Percentiles rank a stretch among this genome's conserved stretches.
Conservation (phyloP, 371 early-diverging fungal species). For the Mucor sp. region DNA sequence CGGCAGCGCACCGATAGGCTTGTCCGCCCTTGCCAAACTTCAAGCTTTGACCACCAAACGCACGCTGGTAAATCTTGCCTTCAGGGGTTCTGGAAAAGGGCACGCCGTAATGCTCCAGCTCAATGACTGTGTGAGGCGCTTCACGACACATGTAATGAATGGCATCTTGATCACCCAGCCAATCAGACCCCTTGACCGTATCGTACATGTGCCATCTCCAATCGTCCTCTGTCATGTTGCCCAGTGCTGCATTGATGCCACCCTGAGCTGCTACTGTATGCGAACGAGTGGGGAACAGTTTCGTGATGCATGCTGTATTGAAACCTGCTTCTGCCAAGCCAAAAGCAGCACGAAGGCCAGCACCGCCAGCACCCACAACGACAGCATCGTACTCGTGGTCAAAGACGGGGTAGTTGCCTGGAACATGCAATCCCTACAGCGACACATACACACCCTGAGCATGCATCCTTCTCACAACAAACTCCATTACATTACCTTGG, state of each 20-base stretch:
- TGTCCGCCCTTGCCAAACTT: constrained; percentile 96
- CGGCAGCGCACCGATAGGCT: constrained; percentile 97
- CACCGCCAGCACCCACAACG: constrained; percentile 98
- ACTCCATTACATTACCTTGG: constrained; percentile 45
- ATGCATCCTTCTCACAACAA: too few species aligned
- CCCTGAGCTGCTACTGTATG: constrained; percentile 99
- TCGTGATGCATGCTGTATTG: constrained; percentile 98
- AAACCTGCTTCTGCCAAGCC: constrained; percentile 97
- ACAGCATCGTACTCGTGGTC: constrained; percentile 98
- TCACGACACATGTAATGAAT: constrained; percentile 99
- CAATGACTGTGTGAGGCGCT: constrained; percentile 94
- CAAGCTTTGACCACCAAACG: constrained; percentile 96
- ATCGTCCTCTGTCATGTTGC: constrained; percentile 99
- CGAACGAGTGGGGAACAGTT: constrained; percentile 98
- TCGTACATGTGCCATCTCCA: constrained; percentile 99
- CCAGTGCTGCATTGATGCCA: constrained; percentile 98
- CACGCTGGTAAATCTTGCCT: constrained; percentile 98
- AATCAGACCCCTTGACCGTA: constrained; percentile 96
- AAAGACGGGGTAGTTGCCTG: constrained; percentile 87
- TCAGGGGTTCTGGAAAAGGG: constrained; percentile 97
- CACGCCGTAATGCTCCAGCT: constrained; percentile 97
- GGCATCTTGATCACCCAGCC: constrained; percentile 98
- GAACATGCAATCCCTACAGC: constrained; percentile 25
- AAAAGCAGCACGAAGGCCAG: constrained; percentile 98
- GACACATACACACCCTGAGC: too few species aligned